Evolutionary conservation across 2,329 filamentous ascomycete species (phyloP).

Genomic region (Trichoderma arundinaceum): DNA sequence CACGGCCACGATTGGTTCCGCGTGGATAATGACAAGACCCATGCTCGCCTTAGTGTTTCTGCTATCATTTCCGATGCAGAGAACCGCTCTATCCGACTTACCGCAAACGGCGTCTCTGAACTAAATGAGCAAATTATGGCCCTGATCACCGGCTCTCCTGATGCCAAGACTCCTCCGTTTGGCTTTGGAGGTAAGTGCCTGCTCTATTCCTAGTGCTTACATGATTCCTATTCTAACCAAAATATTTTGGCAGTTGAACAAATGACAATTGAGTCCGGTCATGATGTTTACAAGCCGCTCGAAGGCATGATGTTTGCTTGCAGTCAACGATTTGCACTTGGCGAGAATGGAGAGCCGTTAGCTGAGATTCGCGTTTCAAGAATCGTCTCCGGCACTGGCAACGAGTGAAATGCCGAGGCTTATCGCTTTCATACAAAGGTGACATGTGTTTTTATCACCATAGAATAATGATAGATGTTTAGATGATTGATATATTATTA

Average conservation of each 20-base stretch:
- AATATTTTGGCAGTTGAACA: background rate
- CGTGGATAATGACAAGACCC: slow-evolving; percentile 12
- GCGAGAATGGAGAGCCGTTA: background rate
- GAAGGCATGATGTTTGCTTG: background rate
- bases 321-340: background rate
- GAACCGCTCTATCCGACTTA: slow-evolving; percentile 6
- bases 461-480: too few species aligned
- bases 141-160: slow-evolving; percentile 1
- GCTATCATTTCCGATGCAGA: slow-evolving; percentile 10
- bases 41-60: slow-evolving; percentile 3
- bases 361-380: background rate
- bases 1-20: slow-evolving; percentile 16
- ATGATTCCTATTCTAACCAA: too few species aligned
- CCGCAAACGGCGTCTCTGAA: slow-evolving; percentile 3
- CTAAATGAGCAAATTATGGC: slow-evolving; percentile 13
- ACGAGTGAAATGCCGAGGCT: background rate
- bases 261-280: background rate
- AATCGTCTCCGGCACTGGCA: background rate
- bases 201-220: background rate
- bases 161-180: slow-evolving; percentile 7
- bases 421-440: too few species aligned
- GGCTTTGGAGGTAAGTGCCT: slow-evolving; percentile 6
- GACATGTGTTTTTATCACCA: too few species aligned
- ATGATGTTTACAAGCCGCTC: background rate
- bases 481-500: too few species aligned